These are phyloP conservation scores for Podospora australis DNA, from an alignment of 495 filamentous ascomycete genomes.

Conservation along the genomic window DNA sequence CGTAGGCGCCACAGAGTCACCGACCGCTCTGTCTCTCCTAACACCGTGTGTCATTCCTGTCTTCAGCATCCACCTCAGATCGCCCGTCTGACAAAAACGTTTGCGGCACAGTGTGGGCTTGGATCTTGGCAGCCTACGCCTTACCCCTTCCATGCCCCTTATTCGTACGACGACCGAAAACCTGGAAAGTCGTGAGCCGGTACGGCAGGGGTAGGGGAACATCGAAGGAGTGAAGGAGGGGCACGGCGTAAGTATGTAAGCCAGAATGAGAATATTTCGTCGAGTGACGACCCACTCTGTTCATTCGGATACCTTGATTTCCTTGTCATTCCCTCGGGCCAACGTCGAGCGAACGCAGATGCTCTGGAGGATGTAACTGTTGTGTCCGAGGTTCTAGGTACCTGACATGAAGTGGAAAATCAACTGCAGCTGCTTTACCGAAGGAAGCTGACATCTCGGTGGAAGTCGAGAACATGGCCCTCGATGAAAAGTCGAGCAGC, in stretches of 20 bases:
- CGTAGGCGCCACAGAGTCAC: conserved; percentile 1
- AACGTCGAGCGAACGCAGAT: too few relatives aligned
- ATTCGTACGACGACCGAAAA: conserved; percentile 1
- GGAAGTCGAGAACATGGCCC: background rate
- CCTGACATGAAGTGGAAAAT: too few relatives aligned
- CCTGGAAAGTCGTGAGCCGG: background rate
- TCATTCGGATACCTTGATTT: too few relatives aligned
- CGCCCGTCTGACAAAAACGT: conserved; percentile 11
- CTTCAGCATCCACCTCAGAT: background rate
- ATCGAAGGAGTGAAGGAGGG: conserved; percentile 2
- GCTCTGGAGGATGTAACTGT: too few relatives aligned
- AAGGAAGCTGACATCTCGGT: background rate
- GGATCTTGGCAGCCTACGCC: conserved; percentile 6
- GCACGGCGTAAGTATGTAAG: background rate
- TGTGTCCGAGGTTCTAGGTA: too few relatives aligned
- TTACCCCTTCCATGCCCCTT: background rate
- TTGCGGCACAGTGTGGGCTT: conserved; percentile 7
- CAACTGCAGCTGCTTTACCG: background rate
- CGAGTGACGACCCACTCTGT: too few relatives aligned
- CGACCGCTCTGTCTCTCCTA: background rate
- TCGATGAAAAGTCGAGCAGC: background rate
- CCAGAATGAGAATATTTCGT: too few relatives aligned
- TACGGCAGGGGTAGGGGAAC: background rate
- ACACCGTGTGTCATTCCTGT: conserved; percentile 11
- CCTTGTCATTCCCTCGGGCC: too few relatives aligned